phyloP scores from a whole-genome alignment of 108 stramenopile genomes.

The Parmales sp. region DNA sequence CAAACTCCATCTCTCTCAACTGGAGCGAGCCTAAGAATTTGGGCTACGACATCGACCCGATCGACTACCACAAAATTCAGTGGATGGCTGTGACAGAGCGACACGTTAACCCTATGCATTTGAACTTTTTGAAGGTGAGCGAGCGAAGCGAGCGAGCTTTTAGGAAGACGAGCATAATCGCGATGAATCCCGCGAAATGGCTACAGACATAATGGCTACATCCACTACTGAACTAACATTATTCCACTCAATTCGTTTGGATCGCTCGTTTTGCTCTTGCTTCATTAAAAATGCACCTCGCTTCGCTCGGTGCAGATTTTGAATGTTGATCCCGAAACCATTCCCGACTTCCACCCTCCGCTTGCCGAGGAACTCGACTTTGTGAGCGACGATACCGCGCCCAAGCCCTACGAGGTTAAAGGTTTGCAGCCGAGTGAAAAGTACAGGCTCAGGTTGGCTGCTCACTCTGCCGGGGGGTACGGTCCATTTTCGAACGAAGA shows the following conservation, averaged over 20 bases:
- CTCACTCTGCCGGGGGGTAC: not conserved
- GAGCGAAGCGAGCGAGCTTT: not conserved
- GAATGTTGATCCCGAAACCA: too few relatives aligned
- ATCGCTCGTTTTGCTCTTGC: too few relatives aligned
- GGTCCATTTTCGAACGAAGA: not conserved
- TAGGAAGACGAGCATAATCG: not conserved
- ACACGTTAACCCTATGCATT: not conserved
- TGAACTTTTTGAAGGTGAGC: not conserved
- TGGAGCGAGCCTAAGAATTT: not conserved
- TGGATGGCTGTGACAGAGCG: not conserved
- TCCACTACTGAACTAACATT: too few relatives aligned
- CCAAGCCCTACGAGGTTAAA: not conserved
- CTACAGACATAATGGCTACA: too few relatives aligned
- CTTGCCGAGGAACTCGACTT: not conserved
- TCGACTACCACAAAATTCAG: not conserved
- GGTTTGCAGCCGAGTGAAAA: not conserved
- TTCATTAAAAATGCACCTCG: too few relatives aligned
- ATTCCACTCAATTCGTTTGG: too few relatives aligned
- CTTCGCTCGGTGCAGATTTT: too few relatives aligned
- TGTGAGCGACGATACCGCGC: not conserved
- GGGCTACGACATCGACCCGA: slow-evolving; percentile 5
- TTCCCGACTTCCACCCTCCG: too few relatives aligned
- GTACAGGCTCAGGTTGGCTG: not conserved
- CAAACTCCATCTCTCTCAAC: not conserved
- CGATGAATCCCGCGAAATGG: too few relatives aligned